These are phyloP conservation scores for Fusarium veterinarium DNA, from an alignment of 2,329 filamentous ascomycete genomes.

Conservation along the genomic window DNA sequence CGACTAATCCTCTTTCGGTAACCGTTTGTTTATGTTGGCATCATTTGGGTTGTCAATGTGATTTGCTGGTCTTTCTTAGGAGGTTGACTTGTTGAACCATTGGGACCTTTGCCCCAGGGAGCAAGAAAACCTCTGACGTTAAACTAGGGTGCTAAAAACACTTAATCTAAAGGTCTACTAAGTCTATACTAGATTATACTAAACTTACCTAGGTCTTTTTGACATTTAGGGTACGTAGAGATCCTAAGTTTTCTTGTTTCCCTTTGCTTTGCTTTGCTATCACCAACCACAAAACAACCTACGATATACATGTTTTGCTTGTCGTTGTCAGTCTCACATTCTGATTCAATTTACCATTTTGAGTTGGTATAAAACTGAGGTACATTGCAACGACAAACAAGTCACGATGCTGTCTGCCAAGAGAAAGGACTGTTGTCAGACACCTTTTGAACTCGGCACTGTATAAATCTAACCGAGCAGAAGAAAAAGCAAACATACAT, in stretches of 20 bases:
- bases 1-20: constrained; percentile 17
- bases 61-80: neutral
- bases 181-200: too few species aligned
- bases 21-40: constrained; percentile 23
- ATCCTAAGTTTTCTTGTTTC: neutral
- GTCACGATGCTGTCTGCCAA: neutral
- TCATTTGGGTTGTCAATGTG: neutral
- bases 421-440: neutral
- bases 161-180: too few species aligned
- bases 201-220: too few species aligned
- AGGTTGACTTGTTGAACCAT: neutral
- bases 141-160: too few species aligned
- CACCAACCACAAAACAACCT: neutral
- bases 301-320: neutral
- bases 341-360: neutral
- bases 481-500: constrained; percentile 3
- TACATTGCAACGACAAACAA: neutral
- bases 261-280: neutral
- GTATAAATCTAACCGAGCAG: neutral
- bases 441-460: neutral
- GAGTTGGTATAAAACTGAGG: neutral
- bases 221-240: neutral
- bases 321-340: neutral
- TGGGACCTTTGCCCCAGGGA: neutral
- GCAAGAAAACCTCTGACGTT: too few species aligned